Evolutionary conservation across 768 basidiomycete genomes (phyloP), one percentile per base, ranked within the genome.

Genomic region (Lepiota venenata): DNA sequence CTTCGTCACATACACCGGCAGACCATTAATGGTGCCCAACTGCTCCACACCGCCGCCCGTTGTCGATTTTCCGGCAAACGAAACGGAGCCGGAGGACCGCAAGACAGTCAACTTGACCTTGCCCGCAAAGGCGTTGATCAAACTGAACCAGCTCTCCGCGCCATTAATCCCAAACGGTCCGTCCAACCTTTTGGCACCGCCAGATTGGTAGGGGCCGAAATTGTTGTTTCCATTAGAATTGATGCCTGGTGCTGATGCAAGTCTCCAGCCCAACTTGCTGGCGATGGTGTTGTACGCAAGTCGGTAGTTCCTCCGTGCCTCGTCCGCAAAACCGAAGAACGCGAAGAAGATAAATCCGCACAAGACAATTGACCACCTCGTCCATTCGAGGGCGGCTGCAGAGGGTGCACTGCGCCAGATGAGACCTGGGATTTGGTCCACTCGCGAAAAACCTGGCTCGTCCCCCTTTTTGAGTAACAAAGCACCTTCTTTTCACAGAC

Each of bases 321-420:
- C 82, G 37, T 76, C 74, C 8, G 76, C 76, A 47, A 83, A 75
- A 2, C 81, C 82, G 59, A 85, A 84, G 73, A 84, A 81, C 10
- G 68, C 60, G 60, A 85, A 84, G 66, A 84, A 81, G 6, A 77
- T 22, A 10, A 83, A 59, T 2, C 71, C 76, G 56, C 72, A 76
- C 9, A 70, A 52, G 14, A 78, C 67, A 20, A 66, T 51, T 10
- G 71, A 50, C 76, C 76, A 80, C 21, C 79, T 73, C 5, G 58
- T 62, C 50, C 69, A 56, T 59, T 75, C 73, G 35, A 78, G 9
- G 9, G 52, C 18, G 18, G 49, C 20, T 12, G 57, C 60, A 4
- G 56, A n/a, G 16, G 40, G 38, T 1, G 60, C 53, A n/a, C 45
- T 56, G 32, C 63, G 60, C 75, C 76, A 78, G 2, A 69, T 2